phyloP scores from a whole-genome alignment of 768 basidiomycete genomes.

The Tylopilus rubrobrunneus region DNA sequence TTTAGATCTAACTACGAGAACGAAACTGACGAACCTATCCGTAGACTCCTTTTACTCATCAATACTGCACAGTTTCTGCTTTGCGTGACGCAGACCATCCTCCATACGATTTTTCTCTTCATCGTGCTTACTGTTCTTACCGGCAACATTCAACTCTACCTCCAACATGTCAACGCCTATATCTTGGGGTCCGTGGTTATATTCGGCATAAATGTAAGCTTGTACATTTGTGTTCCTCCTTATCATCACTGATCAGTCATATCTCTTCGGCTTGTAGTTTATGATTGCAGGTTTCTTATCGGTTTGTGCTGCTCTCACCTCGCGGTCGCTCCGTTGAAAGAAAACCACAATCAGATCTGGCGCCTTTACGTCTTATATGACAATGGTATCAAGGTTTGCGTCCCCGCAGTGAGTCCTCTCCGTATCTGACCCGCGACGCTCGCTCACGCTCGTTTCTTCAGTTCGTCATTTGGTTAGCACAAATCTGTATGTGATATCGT shows the following conservation, averaged over 20 bases:
- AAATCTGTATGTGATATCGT: constrained; percentile 12
- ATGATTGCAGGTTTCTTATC: constrained; percentile 12
- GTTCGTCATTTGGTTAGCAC: constrained; percentile 18
- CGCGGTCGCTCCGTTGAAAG: background rate
- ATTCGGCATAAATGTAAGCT: constrained; percentile 13
- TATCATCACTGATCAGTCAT: background rate
- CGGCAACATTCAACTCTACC: background rate
- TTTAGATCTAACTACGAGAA: background rate
- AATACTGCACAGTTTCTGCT: constrained; percentile 18
- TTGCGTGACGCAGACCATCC: constrained; percentile 3
- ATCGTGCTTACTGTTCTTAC: background rate
- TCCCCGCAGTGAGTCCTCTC: constrained; percentile 15
- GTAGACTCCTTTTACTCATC: constrained; percentile 11
- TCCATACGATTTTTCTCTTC: constrained; percentile 5
- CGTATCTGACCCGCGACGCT: background rate
- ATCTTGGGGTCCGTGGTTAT: background rate
- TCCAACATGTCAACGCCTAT: background rate
- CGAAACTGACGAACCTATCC: background rate
- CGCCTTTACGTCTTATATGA: constrained; percentile 22
- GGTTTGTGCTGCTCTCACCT: constrained; percentile 7
- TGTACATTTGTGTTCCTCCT: background rate
- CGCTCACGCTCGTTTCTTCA: background rate
- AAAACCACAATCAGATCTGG: constrained; percentile 13
- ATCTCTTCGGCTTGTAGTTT: constrained; percentile 8
- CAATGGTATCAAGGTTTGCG: constrained; percentile 6